Conservation (phyloP, 805 yeast genomes). For the Wickerhamiella sorbophila region DNA sequence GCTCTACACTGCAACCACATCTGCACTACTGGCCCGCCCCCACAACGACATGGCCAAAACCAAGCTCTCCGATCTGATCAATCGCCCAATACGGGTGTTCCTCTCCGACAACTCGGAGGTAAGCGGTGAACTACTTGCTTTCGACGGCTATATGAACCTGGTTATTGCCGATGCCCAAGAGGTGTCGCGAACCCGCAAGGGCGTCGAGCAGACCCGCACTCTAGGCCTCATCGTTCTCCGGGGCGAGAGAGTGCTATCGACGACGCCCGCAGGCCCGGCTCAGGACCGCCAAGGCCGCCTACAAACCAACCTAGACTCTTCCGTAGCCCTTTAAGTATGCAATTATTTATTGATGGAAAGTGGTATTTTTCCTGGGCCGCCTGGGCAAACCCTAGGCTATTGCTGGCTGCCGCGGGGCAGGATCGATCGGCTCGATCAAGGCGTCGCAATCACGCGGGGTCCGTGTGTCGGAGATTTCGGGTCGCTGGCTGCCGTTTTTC, state of each 20-base stretch:
- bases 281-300: not conserved
- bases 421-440: no score
- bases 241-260: conserved; percentile 73
- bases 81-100: conserved; percentile 57
- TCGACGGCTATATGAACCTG: conserved; percentile 74
- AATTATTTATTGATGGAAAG: no score
- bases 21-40: no score
- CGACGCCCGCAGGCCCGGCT: conserved; percentile 30
- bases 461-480: no score
- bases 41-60: not conserved
- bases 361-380: no score
- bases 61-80: conserved; percentile 47
- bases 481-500: no score
- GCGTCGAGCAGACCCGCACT: conserved; percentile 48
- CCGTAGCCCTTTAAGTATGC: not conserved
- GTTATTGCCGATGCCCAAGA: conserved; percentile 80
- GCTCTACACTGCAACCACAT: no score
- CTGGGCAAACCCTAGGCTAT: no score
- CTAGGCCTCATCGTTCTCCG: conserved; percentile 73
- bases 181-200: conserved; percentile 54
- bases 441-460: no score
- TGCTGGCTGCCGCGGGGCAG: no score
- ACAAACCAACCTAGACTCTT: not conserved
- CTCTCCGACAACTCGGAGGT: conserved; percentile 67
- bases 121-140: conserved; percentile 70